Conservation (phyloP, 176 grass and related monocot genomes). For the Chloris gayana region DNA sequence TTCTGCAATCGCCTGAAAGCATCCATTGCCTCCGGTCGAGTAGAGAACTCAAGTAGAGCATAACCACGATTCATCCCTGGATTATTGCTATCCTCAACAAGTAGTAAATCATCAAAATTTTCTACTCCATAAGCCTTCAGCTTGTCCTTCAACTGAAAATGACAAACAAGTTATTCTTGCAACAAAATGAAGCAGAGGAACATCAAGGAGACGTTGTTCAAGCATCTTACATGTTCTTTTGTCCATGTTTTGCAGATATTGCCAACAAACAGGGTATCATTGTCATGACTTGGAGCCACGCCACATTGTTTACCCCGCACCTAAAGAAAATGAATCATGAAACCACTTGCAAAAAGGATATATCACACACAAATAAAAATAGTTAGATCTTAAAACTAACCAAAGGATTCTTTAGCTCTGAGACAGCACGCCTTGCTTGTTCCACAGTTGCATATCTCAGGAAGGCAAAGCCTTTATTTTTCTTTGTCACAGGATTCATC, state of each 20-base stretch:
- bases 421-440: constrained; percentile 76
- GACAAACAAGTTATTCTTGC: constrained; percentile 36
- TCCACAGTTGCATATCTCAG: constrained; percentile 87
- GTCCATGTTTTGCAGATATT: constrained; percentile 99
- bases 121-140: constrained; percentile 85
- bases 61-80: constrained; percentile 89
- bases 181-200: constrained; percentile 18
- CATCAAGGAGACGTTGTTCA: constrained; percentile 15
- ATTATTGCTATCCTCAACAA: constrained; percentile 82
- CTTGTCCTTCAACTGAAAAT: constrained; percentile 83
- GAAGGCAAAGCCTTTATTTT: constrained; percentile 99
- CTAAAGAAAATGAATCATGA: constrained; percentile 51
- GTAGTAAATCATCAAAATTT: constrained; percentile 78
- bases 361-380: constrained; percentile 15
- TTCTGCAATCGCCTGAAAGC: constrained; percentile 85
- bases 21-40: constrained; percentile 84
- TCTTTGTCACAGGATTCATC: constrained; percentile 84
- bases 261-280: constrained; percentile 90
- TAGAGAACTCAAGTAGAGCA: constrained; percentile 93
- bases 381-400: constrained; percentile 48
- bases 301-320: constrained; percentile 86
- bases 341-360: constrained; percentile 4
- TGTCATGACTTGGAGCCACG: constrained; percentile 92
- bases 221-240: constrained; percentile 72
- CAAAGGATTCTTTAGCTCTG: constrained; percentile 71